A percentile compares a stretch with the other conserved stretches of the same genome.
Conservation (phyloP, 2,329 filamentous ascomycete genomes). For the Epichloe scottii region DNA sequence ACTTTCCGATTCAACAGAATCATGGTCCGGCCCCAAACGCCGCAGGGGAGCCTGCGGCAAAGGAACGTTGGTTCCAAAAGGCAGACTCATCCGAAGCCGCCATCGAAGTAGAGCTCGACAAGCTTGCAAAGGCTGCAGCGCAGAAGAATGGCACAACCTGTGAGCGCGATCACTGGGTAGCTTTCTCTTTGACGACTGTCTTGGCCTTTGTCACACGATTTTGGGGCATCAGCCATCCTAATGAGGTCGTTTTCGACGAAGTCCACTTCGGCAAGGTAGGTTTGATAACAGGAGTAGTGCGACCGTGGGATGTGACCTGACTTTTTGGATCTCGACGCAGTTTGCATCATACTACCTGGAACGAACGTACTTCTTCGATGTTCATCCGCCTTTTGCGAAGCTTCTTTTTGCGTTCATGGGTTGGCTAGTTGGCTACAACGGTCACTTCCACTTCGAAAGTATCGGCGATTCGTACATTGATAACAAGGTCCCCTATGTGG, state of each 20-base stretch:
- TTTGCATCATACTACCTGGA: slow-evolving; percentile 78
- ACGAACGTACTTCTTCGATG: slow-evolving; percentile 98
- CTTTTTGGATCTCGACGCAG: slow-evolving; percentile 22
- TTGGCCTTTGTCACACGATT: slow-evolving; percentile 87
- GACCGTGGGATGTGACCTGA: not conserved
- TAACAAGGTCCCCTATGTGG: slow-evolving; percentile 95
- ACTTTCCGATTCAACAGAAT: slow-evolving; percentile 11
- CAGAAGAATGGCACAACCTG: slow-evolving; percentile 27
- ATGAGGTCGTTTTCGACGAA: slow-evolving; percentile 97
- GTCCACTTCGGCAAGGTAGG: slow-evolving; percentile 98
- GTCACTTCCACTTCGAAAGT: slow-evolving; percentile 96
- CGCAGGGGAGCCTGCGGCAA: slow-evolving; percentile 48
- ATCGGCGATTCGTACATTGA: slow-evolving; percentile 96
- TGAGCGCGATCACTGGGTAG: slow-evolving; percentile 80
- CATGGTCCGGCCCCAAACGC: slow-evolving; percentile 37
- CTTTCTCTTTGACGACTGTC: slow-evolving; percentile 61
- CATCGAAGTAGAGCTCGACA: slow-evolving; percentile 37
- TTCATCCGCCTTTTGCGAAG: slow-evolving; percentile 96
- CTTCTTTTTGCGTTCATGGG: slow-evolving; percentile 94
- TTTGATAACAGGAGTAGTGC: slow-evolving; percentile 1
- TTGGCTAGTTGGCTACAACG: slow-evolving; percentile 95
- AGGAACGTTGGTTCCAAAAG: slow-evolving; percentile 42
- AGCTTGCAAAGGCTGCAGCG: slow-evolving; percentile 28
- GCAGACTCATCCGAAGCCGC: slow-evolving; percentile 24
- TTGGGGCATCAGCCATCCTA: slow-evolving; percentile 89